phyloP scores from a whole-genome alignment of 441 rosid species.

The Arabidopsis hybrid region DNA sequence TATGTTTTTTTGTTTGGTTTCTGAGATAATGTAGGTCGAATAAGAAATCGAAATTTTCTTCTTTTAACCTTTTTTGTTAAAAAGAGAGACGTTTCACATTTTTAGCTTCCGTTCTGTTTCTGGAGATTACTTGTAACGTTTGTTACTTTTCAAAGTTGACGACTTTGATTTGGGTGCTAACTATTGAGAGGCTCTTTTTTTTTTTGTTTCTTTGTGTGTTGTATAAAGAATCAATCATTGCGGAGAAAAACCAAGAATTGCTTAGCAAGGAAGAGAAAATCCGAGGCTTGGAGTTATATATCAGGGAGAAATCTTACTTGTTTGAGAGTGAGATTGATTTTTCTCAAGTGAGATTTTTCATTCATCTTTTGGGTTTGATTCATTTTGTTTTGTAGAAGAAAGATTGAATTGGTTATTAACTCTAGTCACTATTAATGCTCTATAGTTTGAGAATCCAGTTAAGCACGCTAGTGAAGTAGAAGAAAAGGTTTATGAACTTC shows the following conservation, averaged over 20 bases:
- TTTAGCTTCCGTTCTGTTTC: conserved; percentile 29
- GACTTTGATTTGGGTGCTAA: conserved; percentile 19
- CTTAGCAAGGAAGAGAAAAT: conserved; percentile 44
- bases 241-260: conserved; percentile 43
- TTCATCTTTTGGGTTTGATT: conserved; percentile 16
- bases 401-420: not conserved
- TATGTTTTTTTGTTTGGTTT: conserved; percentile 13
- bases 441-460: conserved; percentile 32
- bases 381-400: not conserved
- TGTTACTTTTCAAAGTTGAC: not conserved
- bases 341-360: conserved; percentile 45
- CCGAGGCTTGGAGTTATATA: conserved; percentile 44
- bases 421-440: conserved; percentile 8
- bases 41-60: not conserved
- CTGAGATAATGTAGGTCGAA: conserved; percentile 4
- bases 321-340: conserved; percentile 48
- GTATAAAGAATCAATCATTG: conserved; percentile 46
- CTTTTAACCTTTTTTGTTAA: not conserved
- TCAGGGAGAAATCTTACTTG: conserved; percentile 46
- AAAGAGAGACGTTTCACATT: conserved; percentile 14
- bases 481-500: conserved; percentile 42
- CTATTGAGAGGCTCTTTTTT: not conserved
- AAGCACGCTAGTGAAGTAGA: conserved; percentile 36
- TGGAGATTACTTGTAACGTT: conserved; percentile 31
- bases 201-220: conserved; percentile 13